These are phyloP conservation scores for Leucogyrophana mollusca DNA, from an alignment of 768 basidiomycete genomes.

Conservation along the genomic window DNA sequence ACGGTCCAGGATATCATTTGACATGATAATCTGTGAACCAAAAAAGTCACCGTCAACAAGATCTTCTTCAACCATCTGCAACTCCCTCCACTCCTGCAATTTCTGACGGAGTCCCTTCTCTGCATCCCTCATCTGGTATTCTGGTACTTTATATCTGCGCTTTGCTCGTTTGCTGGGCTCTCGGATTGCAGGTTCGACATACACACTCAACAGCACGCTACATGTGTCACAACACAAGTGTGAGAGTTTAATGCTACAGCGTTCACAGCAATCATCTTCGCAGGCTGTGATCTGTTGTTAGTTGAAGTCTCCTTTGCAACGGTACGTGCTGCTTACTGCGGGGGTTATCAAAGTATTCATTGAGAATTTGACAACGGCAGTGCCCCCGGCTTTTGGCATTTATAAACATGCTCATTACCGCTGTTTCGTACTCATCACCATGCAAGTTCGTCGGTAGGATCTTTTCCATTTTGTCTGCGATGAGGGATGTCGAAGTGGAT, in stretches of 20 bases:
- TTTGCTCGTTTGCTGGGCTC: neutral
- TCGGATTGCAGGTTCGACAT: neutral
- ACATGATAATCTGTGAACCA: constrained; percentile 15
- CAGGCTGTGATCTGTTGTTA: no score
- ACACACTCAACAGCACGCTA: neutral
- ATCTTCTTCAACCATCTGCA: constrained; percentile 2
- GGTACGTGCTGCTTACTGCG: neutral
- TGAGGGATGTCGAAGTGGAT: no score
- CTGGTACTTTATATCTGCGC: neutral
- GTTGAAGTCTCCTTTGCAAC: no score
- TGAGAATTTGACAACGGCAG: neutral
- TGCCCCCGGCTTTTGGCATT: neutral
- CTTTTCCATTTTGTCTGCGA: no score
- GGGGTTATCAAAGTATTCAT: constrained; percentile 1
- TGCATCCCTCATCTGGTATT: neutral
- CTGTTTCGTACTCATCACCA: neutral
- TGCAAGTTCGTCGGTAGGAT: no score
- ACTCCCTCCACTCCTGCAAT: constrained; percentile 1
- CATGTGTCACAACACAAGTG: constrained; percentile 2
- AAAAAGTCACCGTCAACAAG: neutral
- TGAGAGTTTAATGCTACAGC: neutral
- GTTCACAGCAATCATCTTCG: neutral
- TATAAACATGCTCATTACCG: neutral
- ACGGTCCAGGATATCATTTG: constrained; percentile 17
- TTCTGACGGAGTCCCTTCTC: neutral